Base-by-base conservation (phyloP, 2,329 filamentous ascomycete species). In the Aspergillus hiratsukae region DNA sequence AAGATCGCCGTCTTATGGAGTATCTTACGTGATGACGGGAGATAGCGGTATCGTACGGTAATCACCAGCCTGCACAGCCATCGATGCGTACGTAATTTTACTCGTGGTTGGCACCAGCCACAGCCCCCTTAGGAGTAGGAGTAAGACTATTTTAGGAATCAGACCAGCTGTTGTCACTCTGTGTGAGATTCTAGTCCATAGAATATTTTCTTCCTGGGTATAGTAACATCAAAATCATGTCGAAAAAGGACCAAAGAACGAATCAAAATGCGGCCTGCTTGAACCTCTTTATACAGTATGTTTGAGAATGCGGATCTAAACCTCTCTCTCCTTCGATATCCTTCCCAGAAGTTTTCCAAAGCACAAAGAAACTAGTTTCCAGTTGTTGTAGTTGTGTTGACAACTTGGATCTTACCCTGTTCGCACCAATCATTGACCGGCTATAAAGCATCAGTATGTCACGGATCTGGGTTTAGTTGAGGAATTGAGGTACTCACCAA, bases 401-500 rank as follows among this genome's bases (percentile, higher is more conserved):
- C 37, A 1, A 51, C 46, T n/a, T 48, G 62, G 40, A 72, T 52
- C 23, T 72, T 70, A 25, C 71, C 72, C 55, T 76, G 64, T 23
- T 76, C 58, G 59, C 76, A 78, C 76, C 76, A 78, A 57, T 72
- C 71, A 52, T 76, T 76, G 58, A 78, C 69, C n/a, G 75, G 73
- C 73, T 75, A 58, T 25, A 53, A 29, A 19, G 41, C 11, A 51
- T 65, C 59, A 66, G 61, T 43, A 59, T 53, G 28, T 43, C 19
- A 7, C 31, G 31, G 28, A 23, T 48, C 37, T 48, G 27, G 41
- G 28, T 31, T 35, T 19, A 23, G 23, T 23, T 6, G 21, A 48
- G 49, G 56, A 17, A 19, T n/a, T n/a, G n/a, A n/a, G n/a, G n/a
- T n/a, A 87, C 90, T 84, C 79, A 94, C 90, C 76, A 99, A 76